Conservation (phyloP, 2,329 filamentous ascomycete genomes). For the Cercospora sp. region DNA sequence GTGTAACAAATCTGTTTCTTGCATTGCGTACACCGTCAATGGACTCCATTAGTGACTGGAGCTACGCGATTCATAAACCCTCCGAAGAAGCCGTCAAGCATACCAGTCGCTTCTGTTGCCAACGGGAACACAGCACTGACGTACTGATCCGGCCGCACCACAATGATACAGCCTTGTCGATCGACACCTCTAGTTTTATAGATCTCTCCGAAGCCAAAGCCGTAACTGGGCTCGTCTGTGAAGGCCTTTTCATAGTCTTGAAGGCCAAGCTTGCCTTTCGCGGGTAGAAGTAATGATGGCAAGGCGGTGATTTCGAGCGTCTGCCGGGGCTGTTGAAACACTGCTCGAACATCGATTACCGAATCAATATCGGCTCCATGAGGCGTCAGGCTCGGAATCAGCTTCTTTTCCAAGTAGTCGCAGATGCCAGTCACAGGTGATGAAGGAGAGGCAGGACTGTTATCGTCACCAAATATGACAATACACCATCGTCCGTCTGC, state of each 20-base stretch:
- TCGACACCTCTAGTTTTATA: constrained; percentile 63
- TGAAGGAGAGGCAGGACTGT: constrained; percentile 21
- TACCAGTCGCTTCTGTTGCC: constrained; percentile 22
- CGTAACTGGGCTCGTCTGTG: constrained; percentile 49
- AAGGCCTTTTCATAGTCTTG: constrained; percentile 47
- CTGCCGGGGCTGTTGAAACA: constrained; percentile 36
- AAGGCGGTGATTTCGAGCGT: constrained; percentile 41
- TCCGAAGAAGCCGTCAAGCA: constrained; percentile 36
- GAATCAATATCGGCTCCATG: constrained; percentile 44
- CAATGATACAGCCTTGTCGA: constrained; percentile 58
- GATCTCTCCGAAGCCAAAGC: constrained; percentile 42
- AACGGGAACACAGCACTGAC: constrained; percentile 46
- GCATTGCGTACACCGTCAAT: not conserved
- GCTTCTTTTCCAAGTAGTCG: constrained; percentile 23
- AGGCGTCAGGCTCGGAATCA: constrained; percentile 44
- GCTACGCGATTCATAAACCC: constrained; percentile 31
- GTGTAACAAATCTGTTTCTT: not conserved
- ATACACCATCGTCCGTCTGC: constrained; percentile 40
- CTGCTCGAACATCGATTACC: constrained; percentile 56
- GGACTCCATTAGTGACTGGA: not conserved
- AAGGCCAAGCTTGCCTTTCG: constrained; percentile 41
- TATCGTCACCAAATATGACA: constrained; percentile 35
- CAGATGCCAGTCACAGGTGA: constrained; percentile 32
- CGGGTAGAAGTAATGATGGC: constrained; percentile 48
- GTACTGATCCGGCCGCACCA: constrained; percentile 69